Base-by-base conservation (phyloP, 164 flowering plant species). In the Nelumbo lutea region DNA sequence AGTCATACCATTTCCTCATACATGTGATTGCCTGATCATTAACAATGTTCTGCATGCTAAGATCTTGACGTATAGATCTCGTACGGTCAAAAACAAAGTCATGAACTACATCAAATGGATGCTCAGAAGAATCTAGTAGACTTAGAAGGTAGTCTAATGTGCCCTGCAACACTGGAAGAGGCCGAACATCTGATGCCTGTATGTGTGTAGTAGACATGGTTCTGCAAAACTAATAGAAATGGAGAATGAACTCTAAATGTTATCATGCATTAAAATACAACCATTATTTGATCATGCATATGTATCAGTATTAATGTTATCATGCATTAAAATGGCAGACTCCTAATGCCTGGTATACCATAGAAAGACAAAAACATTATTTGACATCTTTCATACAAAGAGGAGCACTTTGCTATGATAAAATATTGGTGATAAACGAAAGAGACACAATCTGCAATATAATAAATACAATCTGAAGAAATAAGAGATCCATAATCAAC, bases 11-110 rank as follows among this genome's bases (percentile, higher is more conserved):
- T 88, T 77, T 85, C 79, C 79, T 90, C 96, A 70, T 86, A 87
- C 86, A 88, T 81, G 61, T 63, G 60, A 86, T 73, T 60, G 74
- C 90, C 79, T 76, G 81, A 58, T 81, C 78, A 73, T 74, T 76
- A 61, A 70, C 72, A 53, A 90, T 79, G 76, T 81, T 88, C 73
- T 94, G 98, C 87, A 94, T 86, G 81, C 83, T 79, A 45, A 94
- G 86, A 78, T 94, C 98, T 81, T 94, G 98, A 63, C 97, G 84
- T 66, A 91, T 88, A 48, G 96, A 90, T 76, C 98, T 81, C 65
- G 89, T 88, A 79, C 98, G 84, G 74, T 94, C 97, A 80, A 88
- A 94, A 60, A 94, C 73, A 72, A 94, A 91, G 71, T 91, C 93
- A 78, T 91, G 90, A 69, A 90, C 78, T 62, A 85, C 86, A 79